These are phyloP conservation scores for Dalbergia cultrata DNA, from an alignment of 306 rosid species.

Conservation along the genomic window DNA sequence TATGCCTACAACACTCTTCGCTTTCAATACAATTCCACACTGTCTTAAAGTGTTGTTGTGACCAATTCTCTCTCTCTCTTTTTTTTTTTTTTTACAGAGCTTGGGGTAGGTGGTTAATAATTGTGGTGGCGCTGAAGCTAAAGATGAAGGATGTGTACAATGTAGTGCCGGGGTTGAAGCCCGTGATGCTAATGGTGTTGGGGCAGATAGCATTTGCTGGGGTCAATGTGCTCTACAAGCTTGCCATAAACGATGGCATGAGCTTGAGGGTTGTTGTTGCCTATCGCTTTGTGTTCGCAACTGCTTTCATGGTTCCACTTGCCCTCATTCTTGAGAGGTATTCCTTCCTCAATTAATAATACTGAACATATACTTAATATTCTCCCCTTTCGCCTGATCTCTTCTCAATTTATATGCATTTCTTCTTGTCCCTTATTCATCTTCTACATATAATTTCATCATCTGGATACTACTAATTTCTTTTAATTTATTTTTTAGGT, in stretches of 20 bases:
- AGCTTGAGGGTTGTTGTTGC: slow-evolving; percentile 60
- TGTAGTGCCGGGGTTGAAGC: slow-evolving; percentile 53
- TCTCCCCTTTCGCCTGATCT: too few species aligned
- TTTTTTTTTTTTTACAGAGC: background rate
- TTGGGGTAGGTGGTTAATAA: background rate
- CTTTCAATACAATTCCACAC: too few species aligned
- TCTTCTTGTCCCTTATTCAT: background rate
- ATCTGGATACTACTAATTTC: background rate
- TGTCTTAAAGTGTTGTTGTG: too few species aligned
- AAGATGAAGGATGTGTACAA: slow-evolving; percentile 32
- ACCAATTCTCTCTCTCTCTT: too few species aligned
- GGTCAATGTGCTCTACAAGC: slow-evolving; percentile 69
- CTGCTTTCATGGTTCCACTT: slow-evolving; percentile 67
- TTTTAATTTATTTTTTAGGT: too few species aligned
- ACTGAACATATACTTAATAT: too few species aligned
- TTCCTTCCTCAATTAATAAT: background rate
- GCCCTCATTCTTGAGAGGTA: slow-evolving; percentile 72
- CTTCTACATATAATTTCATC: background rate
- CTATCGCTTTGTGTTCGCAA: slow-evolving; percentile 69
- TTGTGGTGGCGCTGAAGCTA: background rate
- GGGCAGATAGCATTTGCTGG: slow-evolving; percentile 63
- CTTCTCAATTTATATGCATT: background rate
- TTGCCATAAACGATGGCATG: slow-evolving; percentile 77
- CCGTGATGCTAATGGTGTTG: slow-evolving; percentile 59
- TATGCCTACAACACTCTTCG: too few species aligned